Conservation (phyloP, 352 stramenopile genomes). For the Pythium rhizo-oryzae region DNA sequence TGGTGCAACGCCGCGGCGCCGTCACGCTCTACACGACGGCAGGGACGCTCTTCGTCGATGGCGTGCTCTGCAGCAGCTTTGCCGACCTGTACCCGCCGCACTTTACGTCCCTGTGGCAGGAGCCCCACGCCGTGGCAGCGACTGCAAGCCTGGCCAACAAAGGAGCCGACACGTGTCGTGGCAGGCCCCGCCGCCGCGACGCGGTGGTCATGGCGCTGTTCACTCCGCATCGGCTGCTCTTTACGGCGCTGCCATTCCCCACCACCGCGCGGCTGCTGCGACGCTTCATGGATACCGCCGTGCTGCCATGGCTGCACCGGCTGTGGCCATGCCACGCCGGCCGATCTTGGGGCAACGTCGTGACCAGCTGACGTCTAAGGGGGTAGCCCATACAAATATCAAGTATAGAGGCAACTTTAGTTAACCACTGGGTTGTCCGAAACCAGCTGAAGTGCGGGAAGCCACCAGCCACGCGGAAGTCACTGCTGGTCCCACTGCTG, state of each 20-base stretch:
- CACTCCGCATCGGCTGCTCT: slow-evolving; percentile 46
- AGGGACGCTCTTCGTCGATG: slow-evolving; percentile 70
- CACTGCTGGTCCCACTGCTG: neutral
- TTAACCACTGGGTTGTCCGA: slow-evolving; percentile 1
- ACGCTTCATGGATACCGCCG: slow-evolving; percentile 44
- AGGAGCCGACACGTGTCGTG: neutral
- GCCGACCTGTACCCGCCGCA: slow-evolving; percentile 59
- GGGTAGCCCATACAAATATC: slow-evolving; percentile 10
- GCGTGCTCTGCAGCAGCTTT: slow-evolving; percentile 79
- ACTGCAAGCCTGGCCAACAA: too few species aligned
- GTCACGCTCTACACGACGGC: slow-evolving; percentile 68
- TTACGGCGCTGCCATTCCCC: slow-evolving; percentile 50
- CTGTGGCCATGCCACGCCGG: slow-evolving; percentile 15
- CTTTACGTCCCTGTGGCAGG: neutral
- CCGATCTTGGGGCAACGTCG: slow-evolving; percentile 6
- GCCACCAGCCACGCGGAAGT: neutral
- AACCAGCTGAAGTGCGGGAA: slow-evolving; percentile 6
- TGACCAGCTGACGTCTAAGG: neutral
- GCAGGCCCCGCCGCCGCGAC: slow-evolving; percentile 23
- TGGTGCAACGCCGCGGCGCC: slow-evolving; percentile 30
- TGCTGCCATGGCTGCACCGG: slow-evolving; percentile 46
- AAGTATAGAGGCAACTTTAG: slow-evolving; percentile 12
- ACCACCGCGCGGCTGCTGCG: slow-evolving; percentile 45
- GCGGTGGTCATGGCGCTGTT: slow-evolving; percentile 54
- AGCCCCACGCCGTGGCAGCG: neutral